These are phyloP conservation scores for Pseudonitzschia multiseries DNA, from an alignment of 108 stramenopile species.

Conservation along the genomic window DNA sequence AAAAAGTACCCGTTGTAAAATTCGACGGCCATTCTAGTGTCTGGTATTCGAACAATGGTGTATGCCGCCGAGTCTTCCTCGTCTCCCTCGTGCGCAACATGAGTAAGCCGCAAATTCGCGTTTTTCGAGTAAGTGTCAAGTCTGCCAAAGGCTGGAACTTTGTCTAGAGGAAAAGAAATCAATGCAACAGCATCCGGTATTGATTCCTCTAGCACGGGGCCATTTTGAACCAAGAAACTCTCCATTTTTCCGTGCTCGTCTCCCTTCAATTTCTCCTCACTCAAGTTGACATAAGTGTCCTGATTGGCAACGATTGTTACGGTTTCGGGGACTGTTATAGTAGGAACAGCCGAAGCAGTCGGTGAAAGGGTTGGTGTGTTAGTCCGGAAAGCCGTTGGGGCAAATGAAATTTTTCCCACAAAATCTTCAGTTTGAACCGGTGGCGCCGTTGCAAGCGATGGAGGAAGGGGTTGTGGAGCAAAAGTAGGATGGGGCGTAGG, in stretches of 20 bases:
- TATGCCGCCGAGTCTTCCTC: conserved; percentile 1
- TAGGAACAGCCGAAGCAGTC: conserved; percentile 23
- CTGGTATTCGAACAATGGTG: conserved; percentile 27
- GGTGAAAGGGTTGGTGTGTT: conserved; percentile 16
- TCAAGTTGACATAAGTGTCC: conserved; percentile 21
- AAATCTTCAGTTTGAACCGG: conserved; percentile 13
- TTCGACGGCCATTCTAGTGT: conserved; percentile 21
- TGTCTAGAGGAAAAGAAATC: conserved; percentile 16
- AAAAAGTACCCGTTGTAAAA: conserved; percentile 18
- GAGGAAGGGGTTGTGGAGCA: conserved; percentile 1
- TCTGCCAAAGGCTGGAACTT: conserved; percentile 16
- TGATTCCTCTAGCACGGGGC: conserved; percentile 12
- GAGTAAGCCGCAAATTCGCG: conserved; percentile 18
- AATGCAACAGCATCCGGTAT: conserved; percentile 23
- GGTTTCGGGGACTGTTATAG: conserved; percentile 18
- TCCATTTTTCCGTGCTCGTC: conserved; percentile 20
- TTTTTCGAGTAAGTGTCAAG: background rate
- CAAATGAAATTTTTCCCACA: background rate
- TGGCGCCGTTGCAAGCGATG: background rate
- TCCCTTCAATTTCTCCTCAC: conserved; percentile 1
- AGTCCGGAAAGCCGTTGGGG: conserved; percentile 16
- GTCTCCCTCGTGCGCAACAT: conserved; percentile 1
- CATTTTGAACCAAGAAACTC: conserved; percentile 28
- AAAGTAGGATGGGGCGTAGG: background rate
- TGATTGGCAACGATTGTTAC: conserved; percentile 16